phyloP scores from a whole-genome alignment of 257 asterid genomes.

The Scutellaria minor region DNA sequence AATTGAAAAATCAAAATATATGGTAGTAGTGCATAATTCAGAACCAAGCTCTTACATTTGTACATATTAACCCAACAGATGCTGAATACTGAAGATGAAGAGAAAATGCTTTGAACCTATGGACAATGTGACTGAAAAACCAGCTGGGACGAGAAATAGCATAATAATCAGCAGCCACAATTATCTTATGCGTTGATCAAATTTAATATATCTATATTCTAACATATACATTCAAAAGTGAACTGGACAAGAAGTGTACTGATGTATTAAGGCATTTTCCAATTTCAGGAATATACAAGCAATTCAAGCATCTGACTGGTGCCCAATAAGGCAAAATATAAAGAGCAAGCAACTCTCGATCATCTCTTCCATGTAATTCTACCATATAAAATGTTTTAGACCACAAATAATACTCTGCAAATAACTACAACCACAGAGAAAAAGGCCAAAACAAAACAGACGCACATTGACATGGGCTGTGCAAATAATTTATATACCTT shows the following conservation, averaged over 20 bases:
- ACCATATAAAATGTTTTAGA: not conserved
- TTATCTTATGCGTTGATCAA: not conserved
- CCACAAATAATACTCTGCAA: not conserved
- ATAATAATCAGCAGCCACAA: not conserved
- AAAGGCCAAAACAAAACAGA: not conserved
- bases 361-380: slow-evolving; percentile 2
- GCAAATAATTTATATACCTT: slow-evolving; percentile 51
- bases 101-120: no score
- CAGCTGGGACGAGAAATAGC: no score
- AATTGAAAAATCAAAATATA: no score
- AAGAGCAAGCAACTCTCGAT: slow-evolving; percentile 5
- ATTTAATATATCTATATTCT: not conserved
- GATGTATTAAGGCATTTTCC: not conserved
- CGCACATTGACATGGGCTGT: not conserved
- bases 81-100: no score
- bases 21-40: no score
- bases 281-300: not conserved
- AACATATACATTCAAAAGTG: not conserved
- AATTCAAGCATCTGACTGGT: slow-evolving; percentile 12
- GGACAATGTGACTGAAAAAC: no score
- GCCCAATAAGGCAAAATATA: slow-evolving; percentile 9
- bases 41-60: no score
- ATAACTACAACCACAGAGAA: slow-evolving; percentile 15
- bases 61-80: not conserved
- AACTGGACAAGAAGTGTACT: not conserved